Base-by-base conservation (phyloP, 169 alveolate species). In the Eimeria falciformis region DNA sequence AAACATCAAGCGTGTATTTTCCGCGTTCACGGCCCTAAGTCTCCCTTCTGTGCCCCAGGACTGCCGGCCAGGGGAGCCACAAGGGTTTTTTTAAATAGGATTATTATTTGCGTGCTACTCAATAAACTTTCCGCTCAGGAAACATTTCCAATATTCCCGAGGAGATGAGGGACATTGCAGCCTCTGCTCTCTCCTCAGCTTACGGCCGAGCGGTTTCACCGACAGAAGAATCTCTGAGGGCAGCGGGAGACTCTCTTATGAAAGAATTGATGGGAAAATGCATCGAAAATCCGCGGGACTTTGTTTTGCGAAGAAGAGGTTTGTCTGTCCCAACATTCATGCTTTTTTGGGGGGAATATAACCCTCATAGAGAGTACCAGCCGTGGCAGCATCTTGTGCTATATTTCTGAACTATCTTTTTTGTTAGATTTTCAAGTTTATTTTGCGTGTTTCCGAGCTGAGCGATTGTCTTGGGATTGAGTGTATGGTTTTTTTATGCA, bases 261-360 rank as follows among this genome's bases (percentile, higher is more conserved):
- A 27, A 33, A 5, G 11, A 18, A 37, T 21, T 79, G 25, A 11
- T 33, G 37, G 33, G 17, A 27, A 62, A 56, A 12, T 79, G 89
- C 89, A 12, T 4, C n/a, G 37, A n/a, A 25, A 53, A 79, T 18
- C 89, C 89, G 1, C 53, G 73, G 69, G 43, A 79, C 33, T 79
- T 79, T n/a, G 45, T 33, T 37, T 5, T 79, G 11, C 89, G 89
- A 6, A 37, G 89, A 25, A 62, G 68, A 21, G 89, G 89, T 79
- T 14, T 11, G 89, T 4, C 23, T 9, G 9, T 75, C n/a, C n/a
- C n/a, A n/a, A n/a, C n/a, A n/a, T n/a, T n/a, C n/a, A n/a, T n/a
- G n/a, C 37, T 65, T 17, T 7, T 23, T 23, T 27, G n/a, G 11
- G 9, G n/a, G 37, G 14, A 14, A 9, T 17, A 9, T 17, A 17